Conservation (phyloP, 441 rosid genomes). For the Eutrema salsugineum region DNA sequence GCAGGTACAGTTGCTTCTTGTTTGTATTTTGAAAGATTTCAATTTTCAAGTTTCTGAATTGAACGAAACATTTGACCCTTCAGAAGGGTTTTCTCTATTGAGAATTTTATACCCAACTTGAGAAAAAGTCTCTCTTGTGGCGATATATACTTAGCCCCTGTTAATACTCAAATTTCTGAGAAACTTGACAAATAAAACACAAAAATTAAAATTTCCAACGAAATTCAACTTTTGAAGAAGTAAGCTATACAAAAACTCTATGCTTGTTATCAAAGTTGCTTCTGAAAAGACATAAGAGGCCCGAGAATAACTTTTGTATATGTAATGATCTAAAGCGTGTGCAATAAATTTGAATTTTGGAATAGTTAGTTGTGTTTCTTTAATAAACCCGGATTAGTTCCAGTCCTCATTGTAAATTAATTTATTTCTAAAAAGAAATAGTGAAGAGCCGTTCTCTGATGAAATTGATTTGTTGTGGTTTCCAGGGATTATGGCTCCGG, state of each 20-base stretch:
- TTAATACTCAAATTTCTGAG: neutral
- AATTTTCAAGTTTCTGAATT: slow-evolving; percentile 7
- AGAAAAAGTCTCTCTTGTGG: neutral
- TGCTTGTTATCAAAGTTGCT: neutral
- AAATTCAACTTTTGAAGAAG: neutral
- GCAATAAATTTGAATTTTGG: neutral
- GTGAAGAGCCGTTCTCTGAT: slow-evolving; percentile 6
- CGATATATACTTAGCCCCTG: neutral
- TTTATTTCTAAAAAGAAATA: neutral
- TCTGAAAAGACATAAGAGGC: neutral
- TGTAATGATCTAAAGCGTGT: neutral
- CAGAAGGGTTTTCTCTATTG: neutral
- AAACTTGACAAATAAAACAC: neutral
- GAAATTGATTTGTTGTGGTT: slow-evolving; percentile 18
- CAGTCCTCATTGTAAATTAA: neutral
- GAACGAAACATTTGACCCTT: neutral
- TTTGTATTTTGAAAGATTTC: neutral
- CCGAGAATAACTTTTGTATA: neutral
- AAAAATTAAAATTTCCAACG: neutral
- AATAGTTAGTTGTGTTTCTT: neutral
- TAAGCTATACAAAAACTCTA: neutral
- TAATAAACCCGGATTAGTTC: neutral
- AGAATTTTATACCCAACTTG: slow-evolving; percentile 4
- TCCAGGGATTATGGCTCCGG: slow-evolving; percentile 95
- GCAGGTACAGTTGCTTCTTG: slow-evolving; percentile 55